Evolutionary conservation across 768 basidiomycete species (phyloP).

Genomic region (Xerocomellus amylosporus): DNA sequence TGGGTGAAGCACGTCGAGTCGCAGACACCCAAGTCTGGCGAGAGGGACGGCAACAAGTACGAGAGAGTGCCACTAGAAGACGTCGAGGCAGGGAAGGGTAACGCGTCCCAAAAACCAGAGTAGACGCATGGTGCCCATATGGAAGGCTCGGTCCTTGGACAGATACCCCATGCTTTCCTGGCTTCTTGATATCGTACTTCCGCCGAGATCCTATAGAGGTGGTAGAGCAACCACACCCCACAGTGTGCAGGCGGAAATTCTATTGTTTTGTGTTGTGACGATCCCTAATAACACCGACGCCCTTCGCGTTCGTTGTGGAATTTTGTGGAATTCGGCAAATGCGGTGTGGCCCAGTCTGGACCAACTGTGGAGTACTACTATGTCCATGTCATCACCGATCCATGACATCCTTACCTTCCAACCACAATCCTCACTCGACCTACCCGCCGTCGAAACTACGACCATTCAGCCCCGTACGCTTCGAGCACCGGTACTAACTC

Average conservation of each 20-base stretch:
- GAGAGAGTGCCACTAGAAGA: slow-evolving; percentile 66
- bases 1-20: slow-evolving; percentile 82
- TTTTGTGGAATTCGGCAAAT: slow-evolving; percentile 5
- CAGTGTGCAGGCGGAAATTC: slow-evolving; percentile 3
- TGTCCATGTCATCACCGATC: slow-evolving; percentile 6
- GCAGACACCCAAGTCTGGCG: slow-evolving; percentile 35
- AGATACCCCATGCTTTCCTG: slow-evolving; percentile 14
- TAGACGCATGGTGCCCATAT: slow-evolving; percentile 8
- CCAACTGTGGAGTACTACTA: not conserved
- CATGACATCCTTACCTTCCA: slow-evolving; percentile 11
- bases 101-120: slow-evolving; percentile 28
- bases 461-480: not conserved
- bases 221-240: not conserved
- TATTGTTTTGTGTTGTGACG: slow-evolving; percentile 3
- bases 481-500: not conserved
- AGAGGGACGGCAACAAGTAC: slow-evolving; percentile 39
- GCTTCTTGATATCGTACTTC: slow-evolving; percentile 9
- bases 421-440: slow-evolving; percentile 5
- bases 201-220: slow-evolving; percentile 12
- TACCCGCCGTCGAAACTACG: not conserved
- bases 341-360: not conserved
- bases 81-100: slow-evolving; percentile 48
- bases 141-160: slow-evolving; percentile 7
- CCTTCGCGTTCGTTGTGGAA: not conserved
- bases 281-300: too few relatives aligned